These are phyloP conservation scores for Wickerhamomyces pijperi DNA, from an alignment of 805 yeast genomes.

Conservation along the genomic window DNA sequence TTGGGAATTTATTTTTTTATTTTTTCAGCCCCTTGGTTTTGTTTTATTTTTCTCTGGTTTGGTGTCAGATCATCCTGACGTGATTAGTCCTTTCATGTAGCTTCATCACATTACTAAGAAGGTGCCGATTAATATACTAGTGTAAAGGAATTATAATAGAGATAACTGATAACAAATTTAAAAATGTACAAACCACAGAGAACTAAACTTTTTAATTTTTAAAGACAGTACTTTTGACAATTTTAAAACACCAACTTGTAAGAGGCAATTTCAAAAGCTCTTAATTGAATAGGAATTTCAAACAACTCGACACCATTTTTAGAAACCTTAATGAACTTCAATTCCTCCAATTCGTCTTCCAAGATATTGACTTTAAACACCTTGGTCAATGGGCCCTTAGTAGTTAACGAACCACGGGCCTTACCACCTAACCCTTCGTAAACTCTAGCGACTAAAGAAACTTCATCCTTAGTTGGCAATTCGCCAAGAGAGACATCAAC, in stretches of 20 bases:
- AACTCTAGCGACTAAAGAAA: conserved; percentile 56
- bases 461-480: conserved; percentile 36
- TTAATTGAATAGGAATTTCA: conserved; percentile 28
- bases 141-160: neutral
- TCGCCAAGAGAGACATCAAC: conserved; percentile 33
- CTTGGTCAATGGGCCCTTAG: conserved; percentile 26
- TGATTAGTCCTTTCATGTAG: no score
- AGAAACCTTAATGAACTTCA: conserved; percentile 12
- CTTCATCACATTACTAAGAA: no score
- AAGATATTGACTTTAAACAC: conserved; percentile 24
- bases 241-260: conserved; percentile 20
- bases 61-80: no score
- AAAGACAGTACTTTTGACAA: neutral
- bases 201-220: neutral
- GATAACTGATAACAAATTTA: neutral
- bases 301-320: neutral
- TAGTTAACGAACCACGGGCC: conserved; percentile 37
- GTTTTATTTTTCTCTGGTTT: no score
- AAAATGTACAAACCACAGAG: neutral
- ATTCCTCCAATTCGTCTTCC: conserved; percentile 26
- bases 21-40: neutral
- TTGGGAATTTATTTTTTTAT: conserved; percentile 12
- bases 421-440: conserved; percentile 87
- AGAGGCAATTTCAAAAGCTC: conserved; percentile 70
- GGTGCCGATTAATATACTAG: no score